Percentiles rank a stretch among this genome's conserved stretches.
These are phyloP conservation scores for Halophytophthora batemanensis DNA, from an alignment of 352 stramenopile species.

Conservation along the genomic window DNA sequence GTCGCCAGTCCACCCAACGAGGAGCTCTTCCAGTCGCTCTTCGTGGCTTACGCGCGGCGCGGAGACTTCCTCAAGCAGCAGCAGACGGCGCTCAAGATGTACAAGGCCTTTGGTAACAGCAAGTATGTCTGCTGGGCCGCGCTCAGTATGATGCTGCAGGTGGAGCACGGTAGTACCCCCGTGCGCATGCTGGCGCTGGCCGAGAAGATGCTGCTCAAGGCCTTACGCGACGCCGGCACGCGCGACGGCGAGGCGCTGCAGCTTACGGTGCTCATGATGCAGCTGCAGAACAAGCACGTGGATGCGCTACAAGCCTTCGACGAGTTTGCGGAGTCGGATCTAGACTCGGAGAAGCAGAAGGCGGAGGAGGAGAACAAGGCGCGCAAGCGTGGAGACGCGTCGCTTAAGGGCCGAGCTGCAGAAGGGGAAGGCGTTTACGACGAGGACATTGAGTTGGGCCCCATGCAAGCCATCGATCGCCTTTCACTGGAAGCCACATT, in stretches of 20 bases:
- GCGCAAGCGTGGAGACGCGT: not conserved
- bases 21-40: constrained; percentile 71
- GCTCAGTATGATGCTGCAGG: constrained; percentile 82
- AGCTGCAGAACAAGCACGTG: constrained; percentile 62
- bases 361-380: constrained; percentile 12
- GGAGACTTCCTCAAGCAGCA: constrained; percentile 83
- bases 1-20: constrained; percentile 48
- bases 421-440: constrained; percentile 76
- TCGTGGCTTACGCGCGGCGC: constrained; percentile 60
- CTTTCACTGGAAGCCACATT: constrained; percentile 68
- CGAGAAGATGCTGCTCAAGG: constrained; percentile 82
- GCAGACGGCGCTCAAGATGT: constrained; percentile 86
- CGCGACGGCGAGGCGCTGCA: constrained; percentile 70
- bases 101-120: constrained; percentile 65
- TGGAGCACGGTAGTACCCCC: constrained; percentile 59
- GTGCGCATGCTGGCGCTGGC: constrained; percentile 74
- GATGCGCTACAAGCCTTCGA: constrained; percentile 73
- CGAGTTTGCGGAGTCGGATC: constrained; percentile 43
- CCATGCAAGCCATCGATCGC: constrained; percentile 79
- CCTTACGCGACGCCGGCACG: constrained; percentile 49
- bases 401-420: constrained; percentile 44
- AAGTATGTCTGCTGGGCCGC: constrained; percentile 84
- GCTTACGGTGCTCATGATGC: constrained; percentile 67
- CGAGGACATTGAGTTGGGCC: constrained; percentile 79
- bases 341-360: constrained; percentile 19